Base-by-base conservation (phyloP, 1,284 basidiomycete species). In the Sporisorium exsertum region DNA sequence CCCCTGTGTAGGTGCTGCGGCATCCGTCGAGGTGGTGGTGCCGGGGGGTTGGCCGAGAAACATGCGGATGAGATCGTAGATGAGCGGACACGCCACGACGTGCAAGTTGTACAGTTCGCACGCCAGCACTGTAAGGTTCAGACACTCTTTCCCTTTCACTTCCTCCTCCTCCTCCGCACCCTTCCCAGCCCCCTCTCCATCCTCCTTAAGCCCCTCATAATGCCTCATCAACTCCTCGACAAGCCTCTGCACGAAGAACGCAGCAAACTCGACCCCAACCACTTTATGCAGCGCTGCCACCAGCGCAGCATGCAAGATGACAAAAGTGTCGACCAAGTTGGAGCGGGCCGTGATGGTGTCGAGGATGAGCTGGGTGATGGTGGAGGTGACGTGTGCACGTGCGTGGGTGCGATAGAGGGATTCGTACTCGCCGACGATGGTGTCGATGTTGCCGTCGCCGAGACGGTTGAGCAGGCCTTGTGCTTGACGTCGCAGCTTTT, bases 21-120 rank as follows among this genome's bases (percentile, higher is more conserved):
- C 46, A 8, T 61, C 60, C 2, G 15, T 20, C 12, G 62, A 59
- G 12, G 60, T 42, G 0, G 59, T 20, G 32, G 37, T 18, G 12
- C 26, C 40, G 13, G 56, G 37, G 8, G 18, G 49, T 32, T 73
- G 87, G 6, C 90, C 88, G 51, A 99, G 88, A 63, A 98, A 89
- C 9, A 89, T 88, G 4, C 93, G 91, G 74, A 99, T 91, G 54
- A 98, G 86, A 83, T 98, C 96, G 86, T 95, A 98, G 47, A 98
- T 87, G 20, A 99, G 88, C 5, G 92, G 88, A 66, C 91, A 93
- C 1, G 94, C 94, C 50, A 98, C 89, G 26, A 98, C 93, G 85
- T 94, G 93, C 81, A 97, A 93, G 85, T 98, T 98, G 88, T 98
- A 98, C 40, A 99, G 87, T 84, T 98, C 94, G 3, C 94, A 93